Conservation (phyloP, 352 stramenopile species). For the Globisporangium barbulae region DNA sequence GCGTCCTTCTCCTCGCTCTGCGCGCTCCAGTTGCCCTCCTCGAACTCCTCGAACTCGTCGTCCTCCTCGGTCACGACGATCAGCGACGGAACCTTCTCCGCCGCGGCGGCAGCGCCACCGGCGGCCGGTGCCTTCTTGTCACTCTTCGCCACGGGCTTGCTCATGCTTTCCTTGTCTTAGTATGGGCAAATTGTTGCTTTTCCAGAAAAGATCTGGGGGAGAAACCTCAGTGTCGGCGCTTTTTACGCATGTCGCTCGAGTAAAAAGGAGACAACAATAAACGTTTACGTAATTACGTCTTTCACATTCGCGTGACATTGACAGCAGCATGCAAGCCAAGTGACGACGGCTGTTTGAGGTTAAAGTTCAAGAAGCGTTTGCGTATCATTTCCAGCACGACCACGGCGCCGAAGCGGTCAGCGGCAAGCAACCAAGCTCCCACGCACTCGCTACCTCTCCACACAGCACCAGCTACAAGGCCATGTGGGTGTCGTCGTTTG, state of each 20-base stretch:
- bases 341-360: slow-evolving; percentile 1
- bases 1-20: slow-evolving; percentile 76
- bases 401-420: background rate
- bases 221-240: background rate
- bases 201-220: slow-evolving; percentile 17
- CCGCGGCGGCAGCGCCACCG: background rate
- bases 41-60: slow-evolving; percentile 90
- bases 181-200: slow-evolving; percentile 3
- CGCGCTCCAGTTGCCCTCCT: slow-evolving; percentile 74
- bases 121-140: slow-evolving; percentile 12
- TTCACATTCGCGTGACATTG: slow-evolving; percentile 14
- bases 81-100: slow-evolving; percentile 64
- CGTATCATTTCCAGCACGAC: slow-evolving; percentile 24
- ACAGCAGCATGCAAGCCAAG: background rate
- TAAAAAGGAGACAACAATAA: background rate
- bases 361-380: slow-evolving; percentile 24
- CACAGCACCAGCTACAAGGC: background rate
- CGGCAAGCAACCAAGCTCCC: background rate
- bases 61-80: slow-evolving; percentile 86
- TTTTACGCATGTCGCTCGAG: slow-evolving; percentile 19
- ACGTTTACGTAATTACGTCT: slow-evolving; percentile 14
- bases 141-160: slow-evolving; percentile 25
- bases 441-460: background rate
- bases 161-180: slow-evolving; percentile 22
- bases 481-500: slow-evolving; percentile 67